A percentile compares a stretch with the other conserved stretches of the same genome.
These are phyloP conservation scores for Ophiostoma montium DNA, from an alignment of 2,329 filamentous ascomycete genomes.

Conservation along the genomic window DNA sequence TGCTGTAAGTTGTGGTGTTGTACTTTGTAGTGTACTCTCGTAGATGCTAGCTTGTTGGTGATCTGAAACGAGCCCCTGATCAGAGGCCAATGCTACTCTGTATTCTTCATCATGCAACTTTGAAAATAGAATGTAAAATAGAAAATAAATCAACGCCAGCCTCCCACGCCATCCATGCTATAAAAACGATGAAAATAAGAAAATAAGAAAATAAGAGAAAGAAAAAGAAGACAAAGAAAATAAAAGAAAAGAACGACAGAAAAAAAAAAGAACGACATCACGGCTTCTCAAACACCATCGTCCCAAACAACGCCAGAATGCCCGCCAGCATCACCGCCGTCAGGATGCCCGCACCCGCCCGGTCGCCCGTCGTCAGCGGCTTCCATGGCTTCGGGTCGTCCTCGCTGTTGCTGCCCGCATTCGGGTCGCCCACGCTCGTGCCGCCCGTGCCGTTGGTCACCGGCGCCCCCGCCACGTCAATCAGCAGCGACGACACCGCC, in stretches of 20 bases:
- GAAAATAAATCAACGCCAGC: background rate
- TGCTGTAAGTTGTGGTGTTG: background rate
- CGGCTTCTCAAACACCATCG: slow-evolving; percentile 19
- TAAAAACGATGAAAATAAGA: background rate
- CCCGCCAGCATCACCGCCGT: slow-evolving; percentile 40
- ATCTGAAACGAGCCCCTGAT: slow-evolving; percentile 7
- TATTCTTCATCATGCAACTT: too few species aligned
- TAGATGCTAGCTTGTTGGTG: too few species aligned
- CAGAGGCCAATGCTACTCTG: too few species aligned
- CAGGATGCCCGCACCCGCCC: slow-evolving; percentile 50
- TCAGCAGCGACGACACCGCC: slow-evolving; percentile 32
- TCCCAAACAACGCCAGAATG: slow-evolving; percentile 20
- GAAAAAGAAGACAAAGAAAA: background rate
- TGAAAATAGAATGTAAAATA: background rate
- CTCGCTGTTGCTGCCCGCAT: slow-evolving; percentile 26
- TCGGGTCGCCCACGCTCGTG: slow-evolving; percentile 33
- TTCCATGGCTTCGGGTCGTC: slow-evolving; percentile 11
- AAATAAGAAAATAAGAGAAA: background rate
- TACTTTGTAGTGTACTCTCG: too few species aligned
- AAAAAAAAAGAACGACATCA: background rate
- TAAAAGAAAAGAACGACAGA: background rate
- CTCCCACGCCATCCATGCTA: background rate
- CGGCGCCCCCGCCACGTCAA: slow-evolving; percentile 19
- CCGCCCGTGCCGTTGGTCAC: slow-evolving; percentile 32
- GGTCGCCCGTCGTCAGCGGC: slow-evolving; percentile 44